Evolutionary conservation across 306 rosid species (phyloP), one percentile per base, ranked within the genome.

Genomic region (Vigna nakashimae): DNA sequence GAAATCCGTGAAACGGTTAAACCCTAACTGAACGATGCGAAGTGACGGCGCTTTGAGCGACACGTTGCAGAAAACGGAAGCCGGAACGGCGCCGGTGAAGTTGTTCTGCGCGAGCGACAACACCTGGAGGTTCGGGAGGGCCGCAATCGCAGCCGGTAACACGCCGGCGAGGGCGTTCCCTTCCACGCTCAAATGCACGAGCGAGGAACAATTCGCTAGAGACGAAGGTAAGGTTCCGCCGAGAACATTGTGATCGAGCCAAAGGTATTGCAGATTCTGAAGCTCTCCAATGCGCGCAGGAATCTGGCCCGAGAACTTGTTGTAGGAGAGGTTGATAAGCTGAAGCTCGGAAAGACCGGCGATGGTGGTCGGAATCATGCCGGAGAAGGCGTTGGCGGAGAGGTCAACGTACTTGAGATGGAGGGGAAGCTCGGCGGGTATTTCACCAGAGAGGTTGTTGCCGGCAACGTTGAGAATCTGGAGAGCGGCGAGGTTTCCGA

Each of bases 401-500:
- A 64, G 28, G 69, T 64, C 69, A 7, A 64, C 10, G 69, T n/a
- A 64, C 9, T 64, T 64, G 1, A 64, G 49, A 36, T 16, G 69
- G 8, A 64, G 50, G 5, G 69, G 69, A 9, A 64, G 69, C 4
- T 64, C 49, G 4, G 9, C 9, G 28, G 69, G 49, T 9, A 64
- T 64, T 64, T 36, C n/a, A 8, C 69, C 69, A 16, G 69, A 38
- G 15, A 64, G 16, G 9, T 16, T 38, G 69, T 64, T 64, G 1
- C 69, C 69, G 16, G 69, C 69, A 9, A 64, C 69, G 16, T 64
- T 64, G 28, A 64, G 69, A 36, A 64, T 64, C 69, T 64, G 69
- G 10, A 64, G 69, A 0, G 28, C 69, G 49, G 69, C 69, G 49
- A 64, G 69, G 50, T 64, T 64, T 17, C 5, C 69, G 49, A 64